Evolutionary conservation across 345 rosid species (phyloP).

Genomic region (Acer yangbiense): DNA sequence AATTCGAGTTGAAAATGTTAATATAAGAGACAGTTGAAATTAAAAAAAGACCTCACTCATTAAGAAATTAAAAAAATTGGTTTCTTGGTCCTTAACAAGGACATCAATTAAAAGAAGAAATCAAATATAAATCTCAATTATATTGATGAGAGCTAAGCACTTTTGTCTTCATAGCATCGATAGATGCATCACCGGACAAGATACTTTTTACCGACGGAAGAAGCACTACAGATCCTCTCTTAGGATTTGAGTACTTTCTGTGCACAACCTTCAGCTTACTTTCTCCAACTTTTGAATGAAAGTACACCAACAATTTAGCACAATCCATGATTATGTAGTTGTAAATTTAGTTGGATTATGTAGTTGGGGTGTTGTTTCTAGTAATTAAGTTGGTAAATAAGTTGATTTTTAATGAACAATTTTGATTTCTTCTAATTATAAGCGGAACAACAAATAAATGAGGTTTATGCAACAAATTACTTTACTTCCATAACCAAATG

Average conservation of each 20-base stretch:
- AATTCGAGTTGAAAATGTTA: too few relatives aligned
- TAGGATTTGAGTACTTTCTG: constrained; percentile 61
- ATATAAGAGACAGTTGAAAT: too few relatives aligned
- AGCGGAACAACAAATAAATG: constrained; percentile 97
- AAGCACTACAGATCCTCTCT: constrained; percentile 59
- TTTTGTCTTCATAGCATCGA: neutral
- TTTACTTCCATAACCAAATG: constrained; percentile 63
- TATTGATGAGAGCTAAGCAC: neutral
- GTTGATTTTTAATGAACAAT: too few relatives aligned
- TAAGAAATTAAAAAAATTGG: too few relatives aligned
- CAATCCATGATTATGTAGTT: constrained; percentile 59
- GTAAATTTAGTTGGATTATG: too few relatives aligned
- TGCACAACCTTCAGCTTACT: constrained; percentile 55
- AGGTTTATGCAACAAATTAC: constrained; percentile 89
- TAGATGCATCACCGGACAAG: constrained; percentile 31
- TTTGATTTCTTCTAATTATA: constrained; percentile 25
- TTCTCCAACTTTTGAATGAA: constrained; percentile 56
- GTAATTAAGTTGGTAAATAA: too few relatives aligned
- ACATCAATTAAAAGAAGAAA: neutral
- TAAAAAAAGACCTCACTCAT: neutral
- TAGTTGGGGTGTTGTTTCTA: too few relatives aligned
- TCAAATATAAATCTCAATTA: neutral
- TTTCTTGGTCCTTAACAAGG: neutral
- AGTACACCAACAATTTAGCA: constrained; percentile 59
- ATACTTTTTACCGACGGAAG: constrained; percentile 62